These are phyloP conservation scores for Haplosporangium sp. DNA, from an alignment of 371 early-diverging fungal species.

Conservation along the genomic window DNA sequence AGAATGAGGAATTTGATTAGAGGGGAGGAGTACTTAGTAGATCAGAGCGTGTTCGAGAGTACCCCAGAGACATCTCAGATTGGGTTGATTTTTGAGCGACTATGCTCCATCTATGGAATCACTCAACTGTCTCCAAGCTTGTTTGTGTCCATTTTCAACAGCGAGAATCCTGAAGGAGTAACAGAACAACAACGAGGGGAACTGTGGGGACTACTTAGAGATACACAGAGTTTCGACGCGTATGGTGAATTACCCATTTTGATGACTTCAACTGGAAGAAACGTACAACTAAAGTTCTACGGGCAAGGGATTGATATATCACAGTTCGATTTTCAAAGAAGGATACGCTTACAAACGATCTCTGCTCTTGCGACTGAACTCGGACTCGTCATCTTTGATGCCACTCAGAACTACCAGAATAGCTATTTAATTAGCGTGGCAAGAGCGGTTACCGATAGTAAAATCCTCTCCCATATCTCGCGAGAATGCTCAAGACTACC, in stretches of 20 bases:
- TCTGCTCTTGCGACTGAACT: not conserved
- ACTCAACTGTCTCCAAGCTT: not conserved
- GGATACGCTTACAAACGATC: not conserved
- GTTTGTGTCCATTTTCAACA: not conserved
- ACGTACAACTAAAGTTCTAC: slow-evolving; percentile 2
- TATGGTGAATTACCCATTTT: slow-evolving; percentile 15
- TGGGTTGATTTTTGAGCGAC: not conserved
- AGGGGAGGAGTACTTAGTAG: slow-evolving; percentile 11
- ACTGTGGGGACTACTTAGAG: not conserved
- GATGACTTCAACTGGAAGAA: not conserved
- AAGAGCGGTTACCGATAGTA: not conserved
- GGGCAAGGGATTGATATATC: not conserved
- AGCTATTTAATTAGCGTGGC: not conserved
- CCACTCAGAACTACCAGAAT: slow-evolving; percentile 2
- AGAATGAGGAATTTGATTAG: slow-evolving; percentile 5
- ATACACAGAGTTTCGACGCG: not conserved
- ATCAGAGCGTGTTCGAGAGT: slow-evolving; percentile 1
- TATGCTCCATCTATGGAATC: slow-evolving; percentile 7
- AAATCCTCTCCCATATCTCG: not conserved
- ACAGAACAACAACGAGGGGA: not conserved
- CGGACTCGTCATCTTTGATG: slow-evolving; percentile 4
- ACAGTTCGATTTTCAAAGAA: not conserved
- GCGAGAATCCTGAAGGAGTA: slow-evolving; percentile 11
- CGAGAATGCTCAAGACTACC: not conserved
- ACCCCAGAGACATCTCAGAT: not conserved